These are phyloP conservation scores for Bretschneidera sinensis DNA, from an alignment of 345 rosid species.

Conservation along the genomic window DNA sequence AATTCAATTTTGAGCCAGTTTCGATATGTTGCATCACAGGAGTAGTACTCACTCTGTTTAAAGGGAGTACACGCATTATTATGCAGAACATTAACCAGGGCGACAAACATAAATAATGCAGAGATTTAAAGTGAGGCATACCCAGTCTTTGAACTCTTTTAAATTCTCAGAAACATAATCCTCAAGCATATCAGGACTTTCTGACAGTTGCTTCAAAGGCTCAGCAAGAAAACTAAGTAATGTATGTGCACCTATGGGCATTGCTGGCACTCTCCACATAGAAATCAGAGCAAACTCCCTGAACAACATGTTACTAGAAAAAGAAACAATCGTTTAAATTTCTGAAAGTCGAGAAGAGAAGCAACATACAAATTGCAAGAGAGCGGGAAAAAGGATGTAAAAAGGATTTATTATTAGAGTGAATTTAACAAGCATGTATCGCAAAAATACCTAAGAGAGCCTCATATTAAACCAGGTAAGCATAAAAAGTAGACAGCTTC, in stretches of 20 bases:
- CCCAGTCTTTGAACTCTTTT: conserved; percentile 96
- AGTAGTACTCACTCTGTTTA: conserved; percentile 78
- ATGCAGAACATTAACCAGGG: conserved; percentile 4
- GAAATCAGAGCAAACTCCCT: conserved; percentile 94
- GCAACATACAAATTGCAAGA: background rate
- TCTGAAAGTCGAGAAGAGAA: background rate
- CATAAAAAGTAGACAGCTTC: too few relatives aligned
- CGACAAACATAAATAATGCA: conserved; percentile 12
- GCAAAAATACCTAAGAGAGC: background rate
- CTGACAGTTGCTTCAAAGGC: conserved; percentile 93
- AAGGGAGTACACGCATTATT: conserved; percentile 5
- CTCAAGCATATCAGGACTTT: conserved; percentile 49
- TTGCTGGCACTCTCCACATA: conserved; percentile 97
- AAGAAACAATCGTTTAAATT: conserved; percentile 6
- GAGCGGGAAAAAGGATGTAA: conserved; percentile 8
- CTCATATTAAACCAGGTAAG: too few relatives aligned
- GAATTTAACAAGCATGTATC: background rate
- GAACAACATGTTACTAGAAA: conserved; percentile 77
- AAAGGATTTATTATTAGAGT: background rate
- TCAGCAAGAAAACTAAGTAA: conserved; percentile 95
- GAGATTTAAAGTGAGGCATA: conserved; percentile 28
- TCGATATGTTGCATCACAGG: conserved; percentile 94
- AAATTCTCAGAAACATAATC: conserved; percentile 68
- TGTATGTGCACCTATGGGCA: conserved; percentile 93
- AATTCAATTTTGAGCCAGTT: conserved; percentile 85